Conservation (phyloP, 352 stramenopile genomes). For the Pythium folliculosum region DNA sequence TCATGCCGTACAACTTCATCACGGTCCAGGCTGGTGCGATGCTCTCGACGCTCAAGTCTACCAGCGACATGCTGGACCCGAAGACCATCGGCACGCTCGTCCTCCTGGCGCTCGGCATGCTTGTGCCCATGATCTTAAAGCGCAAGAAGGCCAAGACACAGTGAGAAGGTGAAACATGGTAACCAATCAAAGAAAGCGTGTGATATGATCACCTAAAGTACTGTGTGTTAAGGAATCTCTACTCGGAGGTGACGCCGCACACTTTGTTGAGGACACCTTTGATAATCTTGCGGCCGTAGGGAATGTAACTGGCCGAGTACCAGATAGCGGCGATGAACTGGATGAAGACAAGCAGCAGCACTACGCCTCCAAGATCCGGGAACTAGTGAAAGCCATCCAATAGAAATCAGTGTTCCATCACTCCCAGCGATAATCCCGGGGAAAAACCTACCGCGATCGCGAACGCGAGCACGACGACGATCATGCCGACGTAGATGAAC, state of each 20-base stretch:
- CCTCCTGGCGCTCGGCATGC: constrained; percentile 61
- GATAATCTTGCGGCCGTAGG: constrained; percentile 83
- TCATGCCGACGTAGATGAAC: constrained; percentile 78
- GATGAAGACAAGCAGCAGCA: constrained; percentile 78
- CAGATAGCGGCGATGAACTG: constrained; percentile 77
- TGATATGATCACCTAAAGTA: not conserved
- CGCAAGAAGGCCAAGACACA: constrained; percentile 27
- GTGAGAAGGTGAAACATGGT: not conserved
- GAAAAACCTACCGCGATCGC: constrained; percentile 55
- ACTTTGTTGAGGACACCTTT: constrained; percentile 63
- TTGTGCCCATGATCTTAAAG: constrained; percentile 69
- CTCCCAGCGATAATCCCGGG: not conserved
- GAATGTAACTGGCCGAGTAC: constrained; percentile 87
- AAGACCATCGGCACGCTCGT: constrained; percentile 59
- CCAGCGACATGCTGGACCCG: constrained; percentile 65
- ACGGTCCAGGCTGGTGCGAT: constrained; percentile 78
- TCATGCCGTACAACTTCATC: constrained; percentile 86
- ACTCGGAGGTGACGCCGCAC: constrained; percentile 42
- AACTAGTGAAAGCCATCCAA: too few species aligned
- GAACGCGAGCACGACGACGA: constrained; percentile 69
- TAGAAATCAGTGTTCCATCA: not conserved
- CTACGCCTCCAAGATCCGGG: constrained; percentile 65
- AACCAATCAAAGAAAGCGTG: not conserved
- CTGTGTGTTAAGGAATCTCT: constrained; percentile 1
- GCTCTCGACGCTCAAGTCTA: constrained; percentile 67